Conservation (phyloP, 257 asterid species). For the Solanum megistacrolobum region DNA sequence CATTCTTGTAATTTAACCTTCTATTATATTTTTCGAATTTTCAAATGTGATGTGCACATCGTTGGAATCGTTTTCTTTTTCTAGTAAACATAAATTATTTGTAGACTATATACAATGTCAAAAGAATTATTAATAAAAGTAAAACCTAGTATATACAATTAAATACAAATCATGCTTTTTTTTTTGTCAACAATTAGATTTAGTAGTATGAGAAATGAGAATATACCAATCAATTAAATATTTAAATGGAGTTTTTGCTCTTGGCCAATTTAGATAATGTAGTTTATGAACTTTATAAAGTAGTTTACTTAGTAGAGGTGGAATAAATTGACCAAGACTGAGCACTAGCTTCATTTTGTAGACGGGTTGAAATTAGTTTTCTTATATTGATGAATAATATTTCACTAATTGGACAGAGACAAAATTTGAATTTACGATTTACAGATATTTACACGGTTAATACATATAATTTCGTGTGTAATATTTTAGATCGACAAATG, state of each 20-base stretch:
- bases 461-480: not conserved
- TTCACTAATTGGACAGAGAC: not conserved
- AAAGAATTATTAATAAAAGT: not conserved
- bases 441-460: not conserved
- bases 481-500: not conserved
- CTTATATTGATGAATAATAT: no score
- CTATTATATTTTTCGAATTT: not conserved
- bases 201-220: not conserved
- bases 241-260: not conserved
- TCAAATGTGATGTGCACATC: not conserved
- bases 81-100: not conserved
- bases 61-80: not conserved
- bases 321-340: not conserved
- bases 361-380: no score
- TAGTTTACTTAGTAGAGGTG: no score
- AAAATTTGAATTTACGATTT: not conserved
- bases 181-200: not conserved
- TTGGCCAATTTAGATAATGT: not conserved
- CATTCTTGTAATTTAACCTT: not conserved
- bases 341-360: not conserved
- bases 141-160: not conserved
- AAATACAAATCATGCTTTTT: not conserved
- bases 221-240: not conserved
- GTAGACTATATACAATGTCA: not conserved
- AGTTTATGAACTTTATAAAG: not conserved